These are phyloP conservation scores for Phyllosticta citriasiana DNA, from an alignment of 2,329 filamentous ascomycete species.

Conservation along the genomic window DNA sequence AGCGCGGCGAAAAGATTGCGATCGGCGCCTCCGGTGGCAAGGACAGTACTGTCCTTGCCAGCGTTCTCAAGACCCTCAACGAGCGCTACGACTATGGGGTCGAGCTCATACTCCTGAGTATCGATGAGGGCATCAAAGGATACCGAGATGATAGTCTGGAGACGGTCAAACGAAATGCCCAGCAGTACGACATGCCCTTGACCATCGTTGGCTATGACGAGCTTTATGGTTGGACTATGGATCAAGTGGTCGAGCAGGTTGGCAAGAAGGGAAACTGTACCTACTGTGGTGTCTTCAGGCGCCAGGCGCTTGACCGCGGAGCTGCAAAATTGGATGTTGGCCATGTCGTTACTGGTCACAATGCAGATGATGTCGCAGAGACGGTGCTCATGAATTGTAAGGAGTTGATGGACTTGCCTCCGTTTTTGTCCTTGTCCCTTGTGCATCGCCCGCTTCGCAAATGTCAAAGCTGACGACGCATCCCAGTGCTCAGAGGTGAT, in stretches of 20 bases:
- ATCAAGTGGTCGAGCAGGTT: slow-evolving; percentile 90
- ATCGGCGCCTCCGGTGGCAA: slow-evolving; percentile 97
- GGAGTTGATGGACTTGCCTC: neutral
- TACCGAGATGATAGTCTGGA: slow-evolving; percentile 94
- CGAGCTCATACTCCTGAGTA: slow-evolving; percentile 75
- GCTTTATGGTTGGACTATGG: slow-evolving; percentile 98
- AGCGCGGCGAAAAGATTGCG: slow-evolving; percentile 72
- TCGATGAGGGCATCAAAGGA: slow-evolving; percentile 95
- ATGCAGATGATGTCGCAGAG: slow-evolving; percentile 94
- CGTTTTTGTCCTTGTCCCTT: neutral
- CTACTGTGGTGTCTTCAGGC: slow-evolving; percentile 91
- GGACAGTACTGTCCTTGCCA: slow-evolving; percentile 91
- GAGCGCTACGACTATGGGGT: slow-evolving; percentile 80
- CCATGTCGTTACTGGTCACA: slow-evolving; percentile 95
- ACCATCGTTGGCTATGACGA: slow-evolving; percentile 90
- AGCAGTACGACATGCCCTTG: slow-evolving; percentile 82
- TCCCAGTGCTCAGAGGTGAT: slow-evolving; percentile 66
- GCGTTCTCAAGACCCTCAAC: slow-evolving; percentile 88
- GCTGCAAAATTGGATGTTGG: slow-evolving; percentile 78
- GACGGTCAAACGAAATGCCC: slow-evolving; percentile 88
- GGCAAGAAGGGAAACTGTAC: slow-evolving; percentile 99
- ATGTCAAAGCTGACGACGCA: slow-evolving; percentile 2
- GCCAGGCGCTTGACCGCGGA: slow-evolving; percentile 87
- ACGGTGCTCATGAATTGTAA: slow-evolving; percentile 86
- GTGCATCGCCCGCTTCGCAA: neutral